Evolutionary conservation across 495 filamentous ascomycete genomes (phyloP).

Genomic region (Aspergillus bertholletiae): DNA sequence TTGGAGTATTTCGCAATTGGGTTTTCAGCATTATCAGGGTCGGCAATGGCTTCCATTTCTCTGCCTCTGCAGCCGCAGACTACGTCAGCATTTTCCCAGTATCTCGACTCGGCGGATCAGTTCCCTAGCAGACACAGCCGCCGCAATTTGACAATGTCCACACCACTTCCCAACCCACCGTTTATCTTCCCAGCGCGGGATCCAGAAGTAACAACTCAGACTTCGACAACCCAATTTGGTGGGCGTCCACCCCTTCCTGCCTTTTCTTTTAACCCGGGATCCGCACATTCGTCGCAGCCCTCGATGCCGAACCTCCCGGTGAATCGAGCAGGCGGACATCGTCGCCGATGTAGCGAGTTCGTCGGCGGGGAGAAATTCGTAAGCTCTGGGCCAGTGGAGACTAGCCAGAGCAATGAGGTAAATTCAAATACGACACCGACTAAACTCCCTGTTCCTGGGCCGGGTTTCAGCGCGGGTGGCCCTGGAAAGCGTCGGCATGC

Average conservation of each 20-base stretch:
- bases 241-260: constrained; percentile 50
- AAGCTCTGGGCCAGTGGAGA: constrained; percentile 54
- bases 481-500: constrained; percentile 67
- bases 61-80: constrained; percentile 33
- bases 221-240: constrained; percentile 11
- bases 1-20: constrained; percentile 9
- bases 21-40: constrained; percentile 13
- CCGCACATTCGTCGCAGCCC: constrained; percentile 26
- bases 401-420: constrained; percentile 62
- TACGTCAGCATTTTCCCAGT: constrained; percentile 28
- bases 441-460: constrained; percentile 44
- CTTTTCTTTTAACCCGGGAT: constrained; percentile 64
- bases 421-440: constrained; percentile 41
- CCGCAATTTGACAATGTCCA: constrained; percentile 31
- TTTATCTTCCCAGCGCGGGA: constrained; percentile 64
- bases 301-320: constrained; percentile 25
- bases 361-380: constrained; percentile 68
- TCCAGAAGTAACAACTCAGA: constrained; percentile 14
- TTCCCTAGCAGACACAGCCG: constrained; percentile 19
- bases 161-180: constrained; percentile 63
- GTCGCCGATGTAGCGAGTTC: constrained; percentile 73
- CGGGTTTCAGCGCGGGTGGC: constrained; percentile 36
- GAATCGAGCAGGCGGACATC: constrained; percentile 54
- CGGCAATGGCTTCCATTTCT: constrained; percentile 42
- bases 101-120: constrained; percentile 26